A percentile compares a stretch with the other conserved stretches of the same genome.
Evolutionary conservation across 305 asterid genomes (phyloP).

Genomic region (Solanum hybrid): DNA sequence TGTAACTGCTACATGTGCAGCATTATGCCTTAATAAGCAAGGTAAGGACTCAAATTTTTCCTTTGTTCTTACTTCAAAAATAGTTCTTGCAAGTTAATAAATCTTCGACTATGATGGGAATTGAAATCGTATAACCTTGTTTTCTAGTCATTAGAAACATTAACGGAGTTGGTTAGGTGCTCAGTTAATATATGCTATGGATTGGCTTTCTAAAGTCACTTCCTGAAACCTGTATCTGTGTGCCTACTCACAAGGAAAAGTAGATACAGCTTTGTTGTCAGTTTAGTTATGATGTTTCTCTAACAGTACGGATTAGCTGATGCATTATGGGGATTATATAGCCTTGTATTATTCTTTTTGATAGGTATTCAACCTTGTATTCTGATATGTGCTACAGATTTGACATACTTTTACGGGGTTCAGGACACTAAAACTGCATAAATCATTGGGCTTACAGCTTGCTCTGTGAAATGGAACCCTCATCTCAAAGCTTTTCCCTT

Average conservation of each 20-base stretch:
- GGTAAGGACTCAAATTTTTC: constrained; percentile 31
- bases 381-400: not conserved
- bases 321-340: not conserved
- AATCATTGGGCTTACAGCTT: not conserved
- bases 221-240: not conserved
- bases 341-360: not conserved
- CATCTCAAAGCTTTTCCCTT: not conserved
- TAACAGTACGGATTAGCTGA: not conserved
- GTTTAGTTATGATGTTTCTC: not conserved
- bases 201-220: not conserved
- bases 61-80: not conserved
- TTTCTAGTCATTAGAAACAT: not conserved
- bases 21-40: constrained; percentile 77
- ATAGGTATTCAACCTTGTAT: not conserved
- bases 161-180: not conserved
- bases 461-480: not conserved
- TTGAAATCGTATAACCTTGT: not conserved
- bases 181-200: not conserved
- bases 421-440: not conserved
- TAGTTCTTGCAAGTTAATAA: not conserved
- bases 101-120: not conserved
- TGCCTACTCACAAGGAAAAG: not conserved
- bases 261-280: not conserved
- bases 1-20: constrained; percentile 75
- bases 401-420: not conserved